A percentile compares a stretch with the other conserved stretches of the same genome.
These are phyloP conservation scores for Suhomyces vadensis DNA, from an alignment of 805 yeast species.

Conservation along the genomic window DNA sequence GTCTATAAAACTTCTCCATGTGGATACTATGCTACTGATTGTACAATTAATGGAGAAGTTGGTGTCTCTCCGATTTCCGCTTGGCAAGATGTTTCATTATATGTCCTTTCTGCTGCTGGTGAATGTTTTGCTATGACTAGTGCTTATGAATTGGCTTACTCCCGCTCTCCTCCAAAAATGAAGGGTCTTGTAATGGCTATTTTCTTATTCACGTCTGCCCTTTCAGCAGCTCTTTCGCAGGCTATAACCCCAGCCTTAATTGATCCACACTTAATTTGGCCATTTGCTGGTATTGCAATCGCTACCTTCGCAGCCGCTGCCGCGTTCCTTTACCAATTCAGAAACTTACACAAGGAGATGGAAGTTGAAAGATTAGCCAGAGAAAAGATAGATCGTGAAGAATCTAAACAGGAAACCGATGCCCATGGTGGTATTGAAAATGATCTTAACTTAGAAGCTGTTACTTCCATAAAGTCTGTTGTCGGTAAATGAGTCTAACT, in stretches of 20 bases:
- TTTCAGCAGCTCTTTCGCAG: constrained; percentile 49
- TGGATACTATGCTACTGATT: constrained; percentile 46
- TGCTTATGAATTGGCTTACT: constrained; percentile 55
- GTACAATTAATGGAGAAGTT: constrained; percentile 18
- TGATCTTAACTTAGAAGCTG: constrained; percentile 23
- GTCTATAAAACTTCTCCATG: constrained; percentile 53
- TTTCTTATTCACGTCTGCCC: constrained; percentile 44
- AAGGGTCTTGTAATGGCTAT: constrained; percentile 52
- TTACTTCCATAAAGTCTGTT: constrained; percentile 31
- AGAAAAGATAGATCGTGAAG: constrained; percentile 16
- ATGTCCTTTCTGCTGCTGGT: constrained; percentile 49
- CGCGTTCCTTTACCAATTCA: constrained; percentile 34
- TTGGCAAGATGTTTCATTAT: constrained; percentile 30
- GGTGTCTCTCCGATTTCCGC: constrained; percentile 30
- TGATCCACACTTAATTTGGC: constrained; percentile 46
- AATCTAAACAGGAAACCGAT: background rate
- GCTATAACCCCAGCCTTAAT: constrained; percentile 41
- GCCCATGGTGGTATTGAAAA: constrained; percentile 22
- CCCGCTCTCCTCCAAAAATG: constrained; percentile 51
- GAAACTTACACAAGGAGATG: constrained; percentile 44
- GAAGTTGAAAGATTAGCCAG: constrained; percentile 33
- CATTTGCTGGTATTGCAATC: constrained; percentile 40
- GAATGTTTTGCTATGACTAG: constrained; percentile 55
- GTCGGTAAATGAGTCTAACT: constrained; percentile 23
- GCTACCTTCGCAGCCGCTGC: constrained; percentile 38